Evolutionary conservation across 345 rosid genomes (phyloP).

Genomic region (Salix caprea): DNA sequence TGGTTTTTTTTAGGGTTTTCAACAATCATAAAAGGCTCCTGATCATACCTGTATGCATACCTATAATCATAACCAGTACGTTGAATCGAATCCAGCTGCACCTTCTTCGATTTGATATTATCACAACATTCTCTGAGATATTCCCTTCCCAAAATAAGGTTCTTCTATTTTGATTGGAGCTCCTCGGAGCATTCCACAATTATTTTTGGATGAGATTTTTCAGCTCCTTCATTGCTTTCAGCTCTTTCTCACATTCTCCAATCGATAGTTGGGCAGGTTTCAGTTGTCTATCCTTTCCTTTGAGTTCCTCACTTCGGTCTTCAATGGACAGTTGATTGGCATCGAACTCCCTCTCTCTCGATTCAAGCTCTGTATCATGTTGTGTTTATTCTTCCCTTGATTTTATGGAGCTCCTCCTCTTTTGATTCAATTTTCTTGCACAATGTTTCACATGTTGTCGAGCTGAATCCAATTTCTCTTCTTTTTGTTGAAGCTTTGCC

Average conservation of each 20-base stretch:
- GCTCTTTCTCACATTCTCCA: constrained; percentile 13
- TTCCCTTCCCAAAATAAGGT: not conserved
- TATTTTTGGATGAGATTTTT: not conserved
- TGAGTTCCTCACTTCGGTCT: not conserved
- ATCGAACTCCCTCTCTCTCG: constrained; percentile 21
- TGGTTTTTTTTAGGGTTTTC: no score
- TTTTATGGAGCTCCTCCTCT: constrained; percentile 19
- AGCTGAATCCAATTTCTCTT: constrained; percentile 18
- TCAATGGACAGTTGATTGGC: constrained; percentile 1
- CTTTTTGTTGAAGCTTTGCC: not conserved
- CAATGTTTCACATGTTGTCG: not conserved
- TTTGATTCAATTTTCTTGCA: constrained; percentile 9
- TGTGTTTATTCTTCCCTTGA: not conserved
- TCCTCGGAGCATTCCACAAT: not conserved
- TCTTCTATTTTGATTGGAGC: not conserved
- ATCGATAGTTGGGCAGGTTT: constrained; percentile 6
- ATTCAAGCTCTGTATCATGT: constrained; percentile 10
- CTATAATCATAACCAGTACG: not conserved
- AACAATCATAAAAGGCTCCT: no score
- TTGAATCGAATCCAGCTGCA: constrained; percentile 9
- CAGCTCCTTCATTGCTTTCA: constrained; percentile 11
- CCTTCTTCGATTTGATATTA: constrained; percentile 14
- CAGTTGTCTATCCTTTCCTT: not conserved
- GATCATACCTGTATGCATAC: no score
- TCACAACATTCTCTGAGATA: constrained; percentile 10